Base-by-base conservation (phyloP, 1,139 yeast genomes). In the Yamadazyma blattariae region DNA sequence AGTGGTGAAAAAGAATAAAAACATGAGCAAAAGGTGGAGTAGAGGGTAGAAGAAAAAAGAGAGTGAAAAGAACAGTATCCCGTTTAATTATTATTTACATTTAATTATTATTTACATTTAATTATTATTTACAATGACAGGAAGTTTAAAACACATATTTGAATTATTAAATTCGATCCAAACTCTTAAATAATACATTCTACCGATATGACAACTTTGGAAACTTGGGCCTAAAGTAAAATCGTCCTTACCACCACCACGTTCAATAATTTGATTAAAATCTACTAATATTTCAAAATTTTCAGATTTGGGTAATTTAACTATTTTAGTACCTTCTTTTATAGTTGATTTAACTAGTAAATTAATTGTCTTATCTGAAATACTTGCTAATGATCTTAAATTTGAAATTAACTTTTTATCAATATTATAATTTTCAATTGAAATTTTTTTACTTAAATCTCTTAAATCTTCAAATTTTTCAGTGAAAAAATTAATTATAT, bases 181-280 rank as follows among this genome's bases (percentile, higher is more conserved):
- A 12, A 68, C 43, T 29, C 58, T 57, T 27, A 67, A 41, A 41
- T 62, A 65, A 43, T 68, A 68, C 12, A 66, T 35, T 33, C 74
- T 46, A 1, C 61, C 52, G 43, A 66, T 37, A 34, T 56, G 50
- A 40, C 74, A 68, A 9, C 56, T 48, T 44, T 68, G 74, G 48
- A 68, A 68, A 34, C 58, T 61, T 1, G 74, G 74, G 3, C 64
- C 61, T 19, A 68, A 52, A 22, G 60, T 57, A 36, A 61, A 55
- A 2, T 35, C 26, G 28, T 52, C 48, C 5, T 25, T 20, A 7
- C 27, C 24, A 7, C 27, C 24, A 9, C 39, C 39, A 24, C 35
- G 16, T 20, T 32, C 25, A 4, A 14, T 7, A 5, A 39, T 17
- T 5, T 36, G 37, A 1, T 25, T 19, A n/a, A 41, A 17, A 29